A percentile compares a stretch with the other conserved stretches of the same genome.
phyloP scores from a whole-genome alignment of 768 basidiomycete species.

The Podaxis sp. region DNA sequence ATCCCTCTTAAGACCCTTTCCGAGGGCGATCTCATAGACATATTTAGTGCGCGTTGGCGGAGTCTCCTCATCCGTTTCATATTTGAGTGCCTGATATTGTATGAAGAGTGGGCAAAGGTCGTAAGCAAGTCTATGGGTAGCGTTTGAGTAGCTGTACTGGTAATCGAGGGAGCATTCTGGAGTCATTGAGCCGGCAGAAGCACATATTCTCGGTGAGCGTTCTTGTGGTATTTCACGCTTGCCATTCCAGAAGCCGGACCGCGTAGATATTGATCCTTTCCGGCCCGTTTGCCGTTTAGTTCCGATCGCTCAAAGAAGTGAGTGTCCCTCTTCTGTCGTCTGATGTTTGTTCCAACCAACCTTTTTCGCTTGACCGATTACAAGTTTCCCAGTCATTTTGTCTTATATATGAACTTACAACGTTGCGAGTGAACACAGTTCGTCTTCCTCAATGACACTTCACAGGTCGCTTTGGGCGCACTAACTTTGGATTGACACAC shows the following conservation, averaged over 20 bases:
- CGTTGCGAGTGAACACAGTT: background rate
- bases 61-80: slow-evolving; percentile 22
- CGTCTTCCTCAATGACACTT: background rate
- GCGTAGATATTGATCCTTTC: background rate
- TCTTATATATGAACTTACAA: background rate
- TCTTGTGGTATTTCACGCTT: background rate
- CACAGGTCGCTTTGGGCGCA: background rate
- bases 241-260: background rate
- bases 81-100: slow-evolving; percentile 1
- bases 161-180: slow-evolving; percentile 4
- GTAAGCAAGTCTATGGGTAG: slow-evolving; percentile 15
- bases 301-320: too few species aligned
- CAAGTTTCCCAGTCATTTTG: background rate
- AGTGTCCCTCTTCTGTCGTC: too few species aligned
- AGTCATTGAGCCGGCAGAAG: background rate
- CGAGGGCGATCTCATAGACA: slow-evolving; percentile 26
- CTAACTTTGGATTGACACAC: background rate
- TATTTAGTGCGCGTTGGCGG: slow-evolving; percentile 29
- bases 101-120: slow-evolving; percentile 27
- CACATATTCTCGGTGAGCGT: background rate
- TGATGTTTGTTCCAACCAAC: too few species aligned
- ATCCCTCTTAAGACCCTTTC: slow-evolving; percentile 22
- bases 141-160: background rate
- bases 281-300: background rate
- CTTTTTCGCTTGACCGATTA: background rate